Evolutionary conservation across 2,329 filamentous ascomycete genomes (phyloP), one percentile per base, ranked within the genome.

Genomic region (Colletotrichum liaoningense): DNA sequence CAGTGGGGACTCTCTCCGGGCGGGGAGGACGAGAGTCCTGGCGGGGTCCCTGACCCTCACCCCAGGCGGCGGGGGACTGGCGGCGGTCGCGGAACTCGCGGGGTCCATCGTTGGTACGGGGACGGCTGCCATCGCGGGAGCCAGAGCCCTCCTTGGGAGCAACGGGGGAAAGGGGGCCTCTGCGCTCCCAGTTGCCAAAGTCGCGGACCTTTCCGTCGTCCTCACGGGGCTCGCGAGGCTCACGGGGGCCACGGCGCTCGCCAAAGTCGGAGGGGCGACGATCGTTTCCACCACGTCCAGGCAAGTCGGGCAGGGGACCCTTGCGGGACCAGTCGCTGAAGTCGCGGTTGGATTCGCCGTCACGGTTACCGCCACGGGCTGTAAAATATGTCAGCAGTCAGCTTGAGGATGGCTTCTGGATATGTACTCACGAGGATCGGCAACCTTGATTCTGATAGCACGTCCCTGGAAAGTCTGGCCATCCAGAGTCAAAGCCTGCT

Each of bases 111-210:
- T 87, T 88, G 57, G 81, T 81, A 63, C 87, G 84, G 52, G 88
- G 83, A 38, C 87, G 87, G 80, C 88, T 88, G 73, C 85, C 88
- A 52, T 91, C 90, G 74, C 90, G 87, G 64, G 87, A 86, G 63
- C 83, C 84, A 28, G 84, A 49, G 42, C 42, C 81, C 75, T 92
- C 89, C 58, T 85, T 77, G 72, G 86, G 88, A 64, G 87, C 87
- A 77, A 85, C 87, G 26, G 96, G 94, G 55, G 96, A 94, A 69
- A 98, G 88, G 49, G 97, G 97, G 14, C 97, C 97, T 81, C 94
- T 97, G 78, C 97, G 94, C 84, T 98, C 96, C 97, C 97, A 99
- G 83, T 95, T 97, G 77, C 91, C 89, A 77, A 97, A 93, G 81
- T 97, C 94, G 71, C 94, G 92, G 69, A 91, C 84, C 82, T 94